These are phyloP conservation scores for Dianthus caryophyllus DNA, from an alignment of 148 eudicot genomes.

Conservation along the genomic window DNA sequence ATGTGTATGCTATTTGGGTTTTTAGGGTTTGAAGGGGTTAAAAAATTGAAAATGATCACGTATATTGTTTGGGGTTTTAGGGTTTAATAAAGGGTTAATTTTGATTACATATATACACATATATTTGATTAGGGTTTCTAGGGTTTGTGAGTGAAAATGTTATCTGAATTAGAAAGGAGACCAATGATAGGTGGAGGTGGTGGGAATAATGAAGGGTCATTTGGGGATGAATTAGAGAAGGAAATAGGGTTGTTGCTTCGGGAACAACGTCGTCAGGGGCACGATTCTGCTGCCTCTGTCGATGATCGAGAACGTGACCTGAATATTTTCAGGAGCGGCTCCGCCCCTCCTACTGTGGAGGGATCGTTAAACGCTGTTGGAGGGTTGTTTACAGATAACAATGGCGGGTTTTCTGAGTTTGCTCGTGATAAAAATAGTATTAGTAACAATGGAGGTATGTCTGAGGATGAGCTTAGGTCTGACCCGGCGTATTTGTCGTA, in stretches of 20 bases:
- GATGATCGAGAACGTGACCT: slow-evolving; percentile 85
- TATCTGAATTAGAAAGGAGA: slow-evolving; percentile 68
- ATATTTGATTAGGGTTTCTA: slow-evolving; percentile 37
- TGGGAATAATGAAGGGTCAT: slow-evolving; percentile 63
- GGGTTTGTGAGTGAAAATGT: slow-evolving; percentile 42
- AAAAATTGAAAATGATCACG: neutral
- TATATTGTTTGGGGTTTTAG: slow-evolving; percentile 2
- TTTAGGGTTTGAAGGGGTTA: slow-evolving; percentile 8
- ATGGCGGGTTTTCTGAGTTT: slow-evolving; percentile 51
- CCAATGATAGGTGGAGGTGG: slow-evolving; percentile 54
- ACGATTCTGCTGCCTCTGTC: slow-evolving; percentile 6
- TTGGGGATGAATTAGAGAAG: slow-evolving; percentile 80
- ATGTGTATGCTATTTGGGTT: neutral
- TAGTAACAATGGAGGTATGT: slow-evolving; percentile 40
- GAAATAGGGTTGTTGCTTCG: slow-evolving; percentile 72
- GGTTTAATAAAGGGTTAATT: slow-evolving; percentile 19
- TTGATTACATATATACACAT: slow-evolving; percentile 20
- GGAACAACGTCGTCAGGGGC: slow-evolving; percentile 57
- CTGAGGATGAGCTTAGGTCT: slow-evolving; percentile 96
- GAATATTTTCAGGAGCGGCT: slow-evolving; percentile 84
- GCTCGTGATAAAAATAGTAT: slow-evolving; percentile 33
- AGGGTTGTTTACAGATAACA: slow-evolving; percentile 50
- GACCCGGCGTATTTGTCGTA: slow-evolving; percentile 89
- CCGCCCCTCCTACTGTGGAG: slow-evolving; percentile 98
- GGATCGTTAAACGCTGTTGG: slow-evolving; percentile 90